A percentile compares a stretch with the other conserved stretches of the same genome.
Conservation (phyloP, 1,284 basidiomycete genomes). For the Ganoderma leucocontextum region DNA sequence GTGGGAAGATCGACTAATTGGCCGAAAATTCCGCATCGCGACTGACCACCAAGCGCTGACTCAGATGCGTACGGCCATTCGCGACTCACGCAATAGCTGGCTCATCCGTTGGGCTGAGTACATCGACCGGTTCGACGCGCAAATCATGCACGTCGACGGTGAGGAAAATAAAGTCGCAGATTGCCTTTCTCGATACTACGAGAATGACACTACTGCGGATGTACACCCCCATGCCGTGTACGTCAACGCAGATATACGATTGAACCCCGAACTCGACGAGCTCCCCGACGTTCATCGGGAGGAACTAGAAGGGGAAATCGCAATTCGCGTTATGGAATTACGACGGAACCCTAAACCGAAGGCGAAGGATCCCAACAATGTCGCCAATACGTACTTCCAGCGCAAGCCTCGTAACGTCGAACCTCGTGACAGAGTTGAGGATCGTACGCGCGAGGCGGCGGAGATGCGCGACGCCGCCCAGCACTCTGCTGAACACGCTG, state of each 20-base stretch:
- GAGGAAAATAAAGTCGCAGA: slow-evolving; percentile 45
- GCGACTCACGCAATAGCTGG: slow-evolving; percentile 34
- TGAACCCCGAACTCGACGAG: slow-evolving; percentile 39
- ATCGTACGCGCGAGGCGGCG: too few relatives aligned
- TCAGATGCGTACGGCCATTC: slow-evolving; percentile 41
- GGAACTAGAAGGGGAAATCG: slow-evolving; percentile 16
- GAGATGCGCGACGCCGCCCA: too few relatives aligned
- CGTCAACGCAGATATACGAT: slow-evolving; percentile 37
- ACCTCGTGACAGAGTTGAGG: too few relatives aligned
- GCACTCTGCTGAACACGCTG: too few relatives aligned
- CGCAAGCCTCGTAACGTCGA: too few relatives aligned
- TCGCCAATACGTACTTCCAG: neutral
- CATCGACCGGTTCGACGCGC: slow-evolving; percentile 42
- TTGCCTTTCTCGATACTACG: slow-evolving; percentile 44
- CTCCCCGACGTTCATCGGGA: slow-evolving; percentile 23
- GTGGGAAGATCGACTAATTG: slow-evolving; percentile 48
- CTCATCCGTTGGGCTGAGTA: slow-evolving; percentile 47
- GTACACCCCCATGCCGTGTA: slow-evolving; percentile 35
- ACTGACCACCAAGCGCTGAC: slow-evolving; percentile 50
- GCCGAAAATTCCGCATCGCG: slow-evolving; percentile 39
- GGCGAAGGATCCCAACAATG: neutral
- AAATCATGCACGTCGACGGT: slow-evolving; percentile 45
- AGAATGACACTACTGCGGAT: slow-evolving; percentile 37
- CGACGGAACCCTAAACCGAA: neutral
- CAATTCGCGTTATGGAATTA: slow-evolving; percentile 1